Conservation (phyloP, 257 asterid genomes). For the Solanum virginianum region DNA sequence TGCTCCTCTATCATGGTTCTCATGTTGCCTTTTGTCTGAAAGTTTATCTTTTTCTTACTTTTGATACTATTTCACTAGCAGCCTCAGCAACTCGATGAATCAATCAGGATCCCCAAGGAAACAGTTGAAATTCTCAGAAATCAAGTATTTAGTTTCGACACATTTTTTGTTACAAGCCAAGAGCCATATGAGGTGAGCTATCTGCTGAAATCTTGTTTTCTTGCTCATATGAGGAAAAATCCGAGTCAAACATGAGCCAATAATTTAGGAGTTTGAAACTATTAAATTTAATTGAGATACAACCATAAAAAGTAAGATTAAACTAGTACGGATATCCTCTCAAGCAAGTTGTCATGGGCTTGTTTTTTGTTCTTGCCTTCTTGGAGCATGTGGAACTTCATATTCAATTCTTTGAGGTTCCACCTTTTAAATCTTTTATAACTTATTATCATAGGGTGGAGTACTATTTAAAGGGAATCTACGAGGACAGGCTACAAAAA, state of each 20-base stretch:
- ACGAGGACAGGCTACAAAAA: constrained; percentile 74
- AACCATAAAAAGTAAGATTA: background rate
- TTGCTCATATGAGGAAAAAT: background rate
- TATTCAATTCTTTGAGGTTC: background rate
- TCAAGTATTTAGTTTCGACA: constrained; percentile 92
- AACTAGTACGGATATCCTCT: background rate
- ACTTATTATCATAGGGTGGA: constrained; percentile 58
- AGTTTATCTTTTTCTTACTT: background rate
- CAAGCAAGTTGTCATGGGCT: background rate
- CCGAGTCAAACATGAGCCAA: background rate
- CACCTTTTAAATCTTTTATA: background rate
- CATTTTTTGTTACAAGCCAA: constrained; percentile 90
- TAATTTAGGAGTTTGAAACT: background rate
- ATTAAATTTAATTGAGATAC: background rate
- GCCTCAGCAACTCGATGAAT: constrained; percentile 64
- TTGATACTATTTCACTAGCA: constrained; percentile 18
- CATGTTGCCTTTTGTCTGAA: background rate
- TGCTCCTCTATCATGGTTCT: background rate
- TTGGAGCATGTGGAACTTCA: background rate
- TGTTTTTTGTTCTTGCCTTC: background rate
- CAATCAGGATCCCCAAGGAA: constrained; percentile 71
- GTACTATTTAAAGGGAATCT: constrained; percentile 85
- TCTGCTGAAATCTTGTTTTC: background rate
- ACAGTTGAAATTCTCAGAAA: constrained; percentile 75
- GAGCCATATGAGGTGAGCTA: constrained; percentile 94